Evolutionary conservation across 495 filamentous ascomycete genomes (phyloP), one percentile per base, ranked within the genome.

Genomic region (Talaromyces adpressus): DNA sequence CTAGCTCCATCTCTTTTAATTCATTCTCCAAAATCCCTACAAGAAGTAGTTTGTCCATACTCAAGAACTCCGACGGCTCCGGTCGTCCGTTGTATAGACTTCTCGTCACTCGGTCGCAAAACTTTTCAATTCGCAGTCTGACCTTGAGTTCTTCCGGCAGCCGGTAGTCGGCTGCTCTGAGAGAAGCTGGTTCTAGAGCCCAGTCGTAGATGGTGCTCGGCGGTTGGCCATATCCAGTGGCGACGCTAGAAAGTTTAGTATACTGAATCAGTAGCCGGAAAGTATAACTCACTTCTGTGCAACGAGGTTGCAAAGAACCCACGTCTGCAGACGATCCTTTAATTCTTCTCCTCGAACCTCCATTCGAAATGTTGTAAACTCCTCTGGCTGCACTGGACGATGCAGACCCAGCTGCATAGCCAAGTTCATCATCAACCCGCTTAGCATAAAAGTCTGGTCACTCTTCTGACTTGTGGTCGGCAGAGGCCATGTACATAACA

Each of bases 381-480:
- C 92, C 74, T 96, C 91, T 6, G 91, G 87, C 72, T 96, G 90
- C 54, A 90, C 91, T 2, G 93, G 93, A 36, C 92, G 88, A 68
- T 97, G 93, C 59, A 97, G 80, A 14, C 93, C 93, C 61, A 93
- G 85, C 61, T 93, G 91, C 74, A 93, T 93, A 14, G 93, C 92
- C 66, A 93, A 87, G 70, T 96, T 92, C 89, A 96, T 95, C 91
- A 96, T 93, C 54, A 94, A 80, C 8, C 92, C 93, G 66, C 89
- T 87, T 12, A 96, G 80, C 77, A 95, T 96, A 68, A 95, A 93
- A 0, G 92, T 96, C 3, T 91, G 89, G 73, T 97, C 93, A 4
- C 85, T 86, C 14, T 89, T 87, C 23, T 92, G 93, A 20, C 89
- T 93, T 60, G 88, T 93, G 6, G 89, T 92, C 1, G 92, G 92